A percentile compares a stretch with the other conserved stretches of the same genome.
phyloP scores from a whole-genome alignment of 352 stramenopile species.

The Peronospora destructor region DNA sequence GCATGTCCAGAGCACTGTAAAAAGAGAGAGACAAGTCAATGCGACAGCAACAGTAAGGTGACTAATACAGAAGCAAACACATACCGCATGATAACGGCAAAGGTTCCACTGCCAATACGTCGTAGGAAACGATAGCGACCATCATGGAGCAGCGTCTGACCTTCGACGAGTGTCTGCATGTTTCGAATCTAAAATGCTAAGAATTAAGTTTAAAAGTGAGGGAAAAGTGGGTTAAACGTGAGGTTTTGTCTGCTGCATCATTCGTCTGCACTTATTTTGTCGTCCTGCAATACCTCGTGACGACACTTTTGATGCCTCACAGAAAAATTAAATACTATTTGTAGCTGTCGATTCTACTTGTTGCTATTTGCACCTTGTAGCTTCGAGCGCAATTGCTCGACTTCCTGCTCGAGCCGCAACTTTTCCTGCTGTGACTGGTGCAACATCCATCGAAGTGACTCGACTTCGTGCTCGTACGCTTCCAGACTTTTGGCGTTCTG shows the following conservation, averaged over 20 bases:
- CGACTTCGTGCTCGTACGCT: conserved; percentile 62
- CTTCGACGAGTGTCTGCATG: conserved; percentile 50
- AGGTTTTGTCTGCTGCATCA: conserved; percentile 6
- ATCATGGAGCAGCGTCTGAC: conserved; percentile 51
- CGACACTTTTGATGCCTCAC: not conserved
- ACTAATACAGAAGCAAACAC: not conserved
- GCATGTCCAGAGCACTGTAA: conserved; percentile 44
- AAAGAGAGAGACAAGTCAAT: not conserved
- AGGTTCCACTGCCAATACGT: conserved; percentile 62
- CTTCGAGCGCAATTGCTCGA: conserved; percentile 62
- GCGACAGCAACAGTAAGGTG: not conserved
- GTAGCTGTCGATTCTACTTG: conserved; percentile 11
- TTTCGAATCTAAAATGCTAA: conserved; percentile 1
- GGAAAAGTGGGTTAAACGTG: not conserved
- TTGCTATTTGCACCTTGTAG: conserved; percentile 19
- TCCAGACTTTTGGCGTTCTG: conserved; percentile 40
- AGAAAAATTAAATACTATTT: conserved; percentile 30
- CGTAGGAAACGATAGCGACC: conserved; percentile 70
- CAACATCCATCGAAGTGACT: conserved; percentile 56
- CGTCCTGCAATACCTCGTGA: too few relatives aligned
- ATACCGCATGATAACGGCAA: conserved; percentile 59
- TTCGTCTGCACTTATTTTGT: conserved; percentile 12
- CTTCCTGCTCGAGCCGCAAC: conserved; percentile 47
- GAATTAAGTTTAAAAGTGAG: not conserved
- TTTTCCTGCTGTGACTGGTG: conserved; percentile 74